Base-by-base conservation (phyloP, 345 rosid species). In the Pelargonium nanum region DNA sequence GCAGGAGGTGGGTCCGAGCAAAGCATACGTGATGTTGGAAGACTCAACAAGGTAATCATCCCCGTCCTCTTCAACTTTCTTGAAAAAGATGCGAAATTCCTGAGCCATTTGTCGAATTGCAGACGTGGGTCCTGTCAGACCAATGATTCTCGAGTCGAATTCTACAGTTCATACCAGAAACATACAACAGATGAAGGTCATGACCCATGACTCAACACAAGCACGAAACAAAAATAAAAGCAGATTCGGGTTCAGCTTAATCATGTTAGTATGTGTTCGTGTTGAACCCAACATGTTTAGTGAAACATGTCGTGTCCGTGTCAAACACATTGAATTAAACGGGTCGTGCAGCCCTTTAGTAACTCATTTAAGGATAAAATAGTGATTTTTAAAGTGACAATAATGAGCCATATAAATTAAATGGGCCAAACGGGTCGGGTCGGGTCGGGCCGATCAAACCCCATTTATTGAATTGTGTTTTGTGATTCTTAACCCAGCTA, bases 31-130 rank as follows among this genome's bases (percentile, higher is more conserved):
- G 70, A 77, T 79, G 78, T 93, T 91, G 48, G 90, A 85, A 53
- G 83, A 75, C 72, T 87, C 97, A 1, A 93, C 81, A 45, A 93
- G 94, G 68, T 93, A 89, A 72, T 89, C 99, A 53, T 77, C 92
- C 32, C 84, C 88, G 34, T 93, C 97, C 70, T 89, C 97, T 69
- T 87, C 85, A 24, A 87, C 78, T 78, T 89, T 93, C 73, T 72
- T 84, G 77, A 87, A 89, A 68, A 45, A 89, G 40, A 89, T 81
- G 26, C 88, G 91, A 65, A 85, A 93, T 66, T 87, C 94, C 68
- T 84, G 94, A 0, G 94, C 89, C 85, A 89, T 85, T 75, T 87
- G 96, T 70, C 94, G 84, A 60, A 79, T 61, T 32, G 99, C 84
- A 56, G 57, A 25, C 24, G 66, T 77, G 48, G 83, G 65, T 67